Evolutionary conservation across 2,329 filamentous ascomycete species (phyloP).

Genomic region (Ceratocystis lukuohia): DNA sequence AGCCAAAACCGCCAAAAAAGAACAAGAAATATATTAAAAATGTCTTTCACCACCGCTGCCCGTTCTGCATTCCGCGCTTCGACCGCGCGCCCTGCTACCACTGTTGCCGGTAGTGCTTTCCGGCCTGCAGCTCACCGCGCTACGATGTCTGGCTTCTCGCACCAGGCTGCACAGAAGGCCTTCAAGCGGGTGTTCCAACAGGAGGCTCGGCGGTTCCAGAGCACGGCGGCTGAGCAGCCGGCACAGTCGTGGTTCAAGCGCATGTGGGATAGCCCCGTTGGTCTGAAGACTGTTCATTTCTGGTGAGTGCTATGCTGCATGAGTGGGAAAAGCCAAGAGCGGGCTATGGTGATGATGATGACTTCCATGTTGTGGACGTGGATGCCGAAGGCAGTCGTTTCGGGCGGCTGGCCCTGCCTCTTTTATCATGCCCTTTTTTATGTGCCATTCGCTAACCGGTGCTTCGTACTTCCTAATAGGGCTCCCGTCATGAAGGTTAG

Average conservation of each 20-base stretch:
- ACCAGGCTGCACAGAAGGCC: conserved; percentile 40
- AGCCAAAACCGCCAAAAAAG: conserved; percentile 19
- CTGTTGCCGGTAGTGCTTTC: conserved; percentile 26
- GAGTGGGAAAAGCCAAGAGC: too few species aligned
- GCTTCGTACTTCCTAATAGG: conserved; percentile 35
- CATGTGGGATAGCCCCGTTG: conserved; percentile 72
- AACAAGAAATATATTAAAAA: conserved; percentile 26
- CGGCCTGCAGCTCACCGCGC: conserved; percentile 38
- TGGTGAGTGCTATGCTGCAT: conserved; percentile 45
- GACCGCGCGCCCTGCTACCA: conserved; percentile 34
- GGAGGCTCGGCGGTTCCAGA: conserved; percentile 51
- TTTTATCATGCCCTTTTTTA: background rate
- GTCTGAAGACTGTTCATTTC: conserved; percentile 92
- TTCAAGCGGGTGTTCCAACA: conserved; percentile 31
- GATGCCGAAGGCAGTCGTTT: background rate
- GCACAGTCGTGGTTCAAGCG: conserved; percentile 52
- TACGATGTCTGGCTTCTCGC: conserved; percentile 33
- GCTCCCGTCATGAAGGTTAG: conserved; percentile 78
- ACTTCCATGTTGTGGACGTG: background rate
- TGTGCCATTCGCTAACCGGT: background rate
- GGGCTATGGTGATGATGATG: too few species aligned
- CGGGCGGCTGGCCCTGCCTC: background rate
- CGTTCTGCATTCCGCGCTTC: conserved; percentile 38
- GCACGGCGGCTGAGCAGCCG: conserved; percentile 35
- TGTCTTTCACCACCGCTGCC: conserved; percentile 27